Conservation (phyloP, 306 rosid species). For the Cucurbita maxima region DNA sequence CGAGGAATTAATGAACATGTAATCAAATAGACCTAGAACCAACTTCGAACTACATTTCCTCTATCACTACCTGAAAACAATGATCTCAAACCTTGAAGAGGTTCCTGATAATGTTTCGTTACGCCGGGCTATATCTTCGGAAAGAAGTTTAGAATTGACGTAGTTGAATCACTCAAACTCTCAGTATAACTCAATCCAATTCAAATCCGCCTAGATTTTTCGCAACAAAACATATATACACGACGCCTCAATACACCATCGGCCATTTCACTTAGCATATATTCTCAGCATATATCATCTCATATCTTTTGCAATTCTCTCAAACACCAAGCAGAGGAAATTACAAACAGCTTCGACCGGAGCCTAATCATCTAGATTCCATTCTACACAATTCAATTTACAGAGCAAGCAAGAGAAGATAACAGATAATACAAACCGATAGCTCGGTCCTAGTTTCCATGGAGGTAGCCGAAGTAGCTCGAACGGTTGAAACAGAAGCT, state of each 20-base stretch:
- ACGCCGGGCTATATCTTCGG: background rate
- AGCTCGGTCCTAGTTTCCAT: conserved; percentile 19
- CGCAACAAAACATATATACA: background rate
- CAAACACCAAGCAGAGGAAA: background rate
- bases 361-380: background rate
- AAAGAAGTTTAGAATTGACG: background rate
- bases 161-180: background rate
- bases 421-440: conserved; percentile 3
- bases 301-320: background rate
- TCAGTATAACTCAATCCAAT: background rate
- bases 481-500: conserved; percentile 13
- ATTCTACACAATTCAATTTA: background rate
- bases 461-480: conserved; percentile 30
- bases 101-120: background rate
- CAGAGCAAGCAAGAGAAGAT: background rate
- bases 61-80: background rate
- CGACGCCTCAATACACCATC: background rate
- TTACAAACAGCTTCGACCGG: background rate
- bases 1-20: background rate
- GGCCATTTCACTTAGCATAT: background rate
- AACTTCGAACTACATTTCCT: background rate
- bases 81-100: background rate
- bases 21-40: background rate
- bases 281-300: background rate
- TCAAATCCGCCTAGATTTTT: background rate